These are phyloP conservation scores for Penicillium cataractarum DNA, from an alignment of 495 filamentous ascomycete species.

Conservation along the genomic window DNA sequence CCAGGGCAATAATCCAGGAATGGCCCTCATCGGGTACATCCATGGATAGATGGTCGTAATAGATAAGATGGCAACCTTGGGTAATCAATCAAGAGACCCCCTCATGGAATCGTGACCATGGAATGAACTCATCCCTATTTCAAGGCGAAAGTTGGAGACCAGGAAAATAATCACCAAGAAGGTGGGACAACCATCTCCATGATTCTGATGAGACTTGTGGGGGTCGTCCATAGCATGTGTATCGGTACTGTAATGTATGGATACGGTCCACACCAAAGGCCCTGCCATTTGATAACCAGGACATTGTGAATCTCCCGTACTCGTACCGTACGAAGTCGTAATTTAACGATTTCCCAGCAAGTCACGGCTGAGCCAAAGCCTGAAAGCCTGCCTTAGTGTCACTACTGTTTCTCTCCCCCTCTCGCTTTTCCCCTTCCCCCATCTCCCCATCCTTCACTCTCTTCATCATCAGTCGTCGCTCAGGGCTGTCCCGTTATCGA, in stretches of 20 bases:
- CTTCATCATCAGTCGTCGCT: neutral
- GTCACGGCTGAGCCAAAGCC: constrained; percentile 14
- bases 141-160: neutral
- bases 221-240: neutral
- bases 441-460: neutral
- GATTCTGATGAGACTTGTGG: constrained; percentile 3
- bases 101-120: neutral
- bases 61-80: neutral
- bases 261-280: neutral
- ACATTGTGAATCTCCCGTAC: no score
- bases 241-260: neutral
- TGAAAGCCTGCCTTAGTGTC: constrained; percentile 11
- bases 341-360: constrained; percentile 4
- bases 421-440: constrained; percentile 10
- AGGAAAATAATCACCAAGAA: neutral
- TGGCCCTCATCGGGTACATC: neutral
- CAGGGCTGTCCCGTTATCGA: neutral
- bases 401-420: constrained; percentile 13
- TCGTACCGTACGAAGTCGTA: constrained; percentile 15
- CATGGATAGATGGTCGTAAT: neutral
- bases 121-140: neutral
- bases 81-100: neutral
- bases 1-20: neutral
- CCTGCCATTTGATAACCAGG: neutral
- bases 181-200: neutral